These are phyloP conservation scores for Monosporozyma aerobia DNA, from an alignment of 805 yeast genomes.

Conservation along the genomic window DNA sequence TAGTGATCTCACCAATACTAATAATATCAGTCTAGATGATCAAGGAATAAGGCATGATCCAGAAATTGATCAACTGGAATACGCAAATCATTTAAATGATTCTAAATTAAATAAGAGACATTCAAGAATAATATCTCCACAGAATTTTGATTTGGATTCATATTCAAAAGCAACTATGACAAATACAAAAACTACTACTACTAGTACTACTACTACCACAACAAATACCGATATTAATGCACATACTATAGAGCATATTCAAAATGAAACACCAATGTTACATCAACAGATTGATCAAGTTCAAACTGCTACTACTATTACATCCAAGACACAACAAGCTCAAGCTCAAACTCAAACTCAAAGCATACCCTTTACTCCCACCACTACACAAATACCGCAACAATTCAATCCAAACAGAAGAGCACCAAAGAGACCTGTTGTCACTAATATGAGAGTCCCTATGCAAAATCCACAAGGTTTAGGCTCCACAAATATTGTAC, in stretches of 20 bases:
- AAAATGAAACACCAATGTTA: neutral
- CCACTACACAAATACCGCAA: neutral
- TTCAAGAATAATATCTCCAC: neutral
- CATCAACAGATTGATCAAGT: neutral
- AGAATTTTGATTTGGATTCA: neutral
- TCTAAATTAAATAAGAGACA: neutral
- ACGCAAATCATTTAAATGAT: neutral
- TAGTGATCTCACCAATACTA: neutral
- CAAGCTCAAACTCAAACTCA: neutral
- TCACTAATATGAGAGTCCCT: neutral
- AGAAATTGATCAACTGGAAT: neutral
- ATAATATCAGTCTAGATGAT: constrained; percentile 8
- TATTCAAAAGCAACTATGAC: neutral
- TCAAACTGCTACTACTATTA: neutral
- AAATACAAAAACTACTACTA: neutral
- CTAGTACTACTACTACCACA: neutral
- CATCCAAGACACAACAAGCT: neutral
- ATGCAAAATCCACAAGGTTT: neutral
- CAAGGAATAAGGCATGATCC: neutral
- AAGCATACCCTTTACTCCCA: neutral
- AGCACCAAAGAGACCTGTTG: constrained; percentile 22
- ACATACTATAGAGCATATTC: neutral
- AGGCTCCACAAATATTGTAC: neutral
- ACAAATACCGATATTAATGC: neutral
- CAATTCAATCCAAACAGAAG: constrained; percentile 22